These are phyloP conservation scores for Tylopilus sp. DNA, from an alignment of 1,284 basidiomycete genomes.

Conservation along the genomic window DNA sequence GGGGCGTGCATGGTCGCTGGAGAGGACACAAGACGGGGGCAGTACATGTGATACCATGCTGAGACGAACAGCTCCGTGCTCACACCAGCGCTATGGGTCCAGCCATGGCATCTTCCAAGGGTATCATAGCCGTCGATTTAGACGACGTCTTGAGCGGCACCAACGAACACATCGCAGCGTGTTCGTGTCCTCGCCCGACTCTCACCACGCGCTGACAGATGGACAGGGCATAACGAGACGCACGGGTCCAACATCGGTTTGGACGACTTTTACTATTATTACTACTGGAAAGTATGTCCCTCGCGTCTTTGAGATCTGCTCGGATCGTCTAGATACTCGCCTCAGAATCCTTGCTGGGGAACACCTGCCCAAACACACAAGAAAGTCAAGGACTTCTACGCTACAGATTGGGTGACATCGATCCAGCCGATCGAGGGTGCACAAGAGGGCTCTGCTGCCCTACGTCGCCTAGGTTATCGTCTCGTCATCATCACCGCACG, in stretches of 20 bases:
- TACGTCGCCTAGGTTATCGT: constrained; percentile 63
- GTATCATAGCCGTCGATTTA: constrained; percentile 68
- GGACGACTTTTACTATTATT: constrained; percentile 54
- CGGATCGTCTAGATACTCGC: constrained; percentile 3
- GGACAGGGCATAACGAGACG: constrained; percentile 65
- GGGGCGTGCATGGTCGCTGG: constrained; percentile 18
- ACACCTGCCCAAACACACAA: constrained; percentile 53
- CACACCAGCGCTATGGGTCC: not conserved
- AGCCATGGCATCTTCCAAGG: constrained; percentile 23
- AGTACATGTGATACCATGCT: constrained; percentile 10
- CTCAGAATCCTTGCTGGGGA: constrained; percentile 70
- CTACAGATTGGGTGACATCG: constrained; percentile 48
- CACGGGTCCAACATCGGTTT: constrained; percentile 52
- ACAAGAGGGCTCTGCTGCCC: constrained; percentile 51
- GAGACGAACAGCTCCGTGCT: not conserved
- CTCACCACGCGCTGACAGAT: not conserved
- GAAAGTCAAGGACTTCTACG: constrained; percentile 63
- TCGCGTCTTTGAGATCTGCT: constrained; percentile 57
- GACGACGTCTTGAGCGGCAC: constrained; percentile 77
- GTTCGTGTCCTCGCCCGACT: constrained; percentile 40
- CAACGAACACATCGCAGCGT: constrained; percentile 60
- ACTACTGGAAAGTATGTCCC: constrained; percentile 20
- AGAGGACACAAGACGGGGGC: no score
- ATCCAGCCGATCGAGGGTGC: constrained; percentile 62
- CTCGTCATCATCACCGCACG: constrained; percentile 76